phyloP scores from a whole-genome alignment of 352 stramenopile genomes.

The Phytophthora tentaculata region DNA sequence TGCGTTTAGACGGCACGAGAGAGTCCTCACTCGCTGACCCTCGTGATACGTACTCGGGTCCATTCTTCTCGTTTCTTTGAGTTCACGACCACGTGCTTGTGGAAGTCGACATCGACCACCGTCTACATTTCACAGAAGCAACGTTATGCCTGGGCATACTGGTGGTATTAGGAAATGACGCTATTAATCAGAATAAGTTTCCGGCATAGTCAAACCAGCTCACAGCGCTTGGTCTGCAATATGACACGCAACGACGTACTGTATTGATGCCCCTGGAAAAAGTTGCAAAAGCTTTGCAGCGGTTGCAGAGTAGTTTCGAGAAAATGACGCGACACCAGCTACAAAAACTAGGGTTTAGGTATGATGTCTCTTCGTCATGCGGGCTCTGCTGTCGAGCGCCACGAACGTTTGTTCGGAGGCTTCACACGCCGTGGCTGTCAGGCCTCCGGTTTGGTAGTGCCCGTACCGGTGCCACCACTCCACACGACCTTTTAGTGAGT shows the following conservation, averaged over 20 bases:
- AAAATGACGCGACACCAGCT: too few species aligned
- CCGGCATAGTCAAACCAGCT: not conserved
- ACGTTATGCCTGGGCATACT: not conserved
- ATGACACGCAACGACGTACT: not conserved
- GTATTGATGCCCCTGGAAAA: not conserved
- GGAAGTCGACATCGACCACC: not conserved
- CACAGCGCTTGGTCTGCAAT: not conserved
- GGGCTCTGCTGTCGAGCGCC: too few species aligned
- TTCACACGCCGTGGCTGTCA: not conserved
- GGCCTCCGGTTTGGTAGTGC: too few species aligned
- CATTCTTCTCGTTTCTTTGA: not conserved
- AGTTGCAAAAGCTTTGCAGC: not conserved
- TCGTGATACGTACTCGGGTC: not conserved
- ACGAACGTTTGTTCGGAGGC: too few species aligned
- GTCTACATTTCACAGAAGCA: not conserved
- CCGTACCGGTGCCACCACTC: too few species aligned
- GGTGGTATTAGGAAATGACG: not conserved
- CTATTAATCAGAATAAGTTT: not conserved
- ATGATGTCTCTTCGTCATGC: not conserved
- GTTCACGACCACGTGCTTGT: not conserved
- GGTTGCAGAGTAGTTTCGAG: too few species aligned
- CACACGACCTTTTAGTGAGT: too few species aligned
- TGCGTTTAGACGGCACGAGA: not conserved
- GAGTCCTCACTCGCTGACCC: not conserved
- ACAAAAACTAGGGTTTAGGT: too few species aligned